Base-by-base conservation (phyloP, 352 stramenopile species). In the Phytophthora palmivora region DNA sequence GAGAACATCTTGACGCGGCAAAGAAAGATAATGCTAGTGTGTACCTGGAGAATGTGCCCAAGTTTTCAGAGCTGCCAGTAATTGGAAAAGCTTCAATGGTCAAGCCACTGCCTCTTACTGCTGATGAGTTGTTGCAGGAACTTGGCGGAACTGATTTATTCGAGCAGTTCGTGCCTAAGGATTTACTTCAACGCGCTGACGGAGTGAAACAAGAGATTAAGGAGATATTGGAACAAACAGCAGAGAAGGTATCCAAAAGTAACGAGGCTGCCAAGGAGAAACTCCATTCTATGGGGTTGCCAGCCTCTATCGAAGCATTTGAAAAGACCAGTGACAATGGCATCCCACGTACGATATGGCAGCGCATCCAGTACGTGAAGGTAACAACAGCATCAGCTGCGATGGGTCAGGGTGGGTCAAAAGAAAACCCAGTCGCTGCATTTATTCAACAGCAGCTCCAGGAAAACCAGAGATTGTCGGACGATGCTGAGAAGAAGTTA, bases 11-110 rank as follows among this genome's bases (percentile, higher is more conserved):
- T 11, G 69, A 77, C 16, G 72, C 58, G 7, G 86, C 86, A 16
- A 76, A 67, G 37, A 93, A 93, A 71, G 86, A 94, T 65, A 94
- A 94, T 67, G 75, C 79, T 24, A 91, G 79, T 42, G 84, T 94
- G 49, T 94, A 94, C 58, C 46, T 92, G 42, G 86, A 92, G 51
- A 91, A 90, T 11, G 70, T 94, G 10, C 85, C 86, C 9, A 72
- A 75, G 33, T 65, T 82, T 33, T 69, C 68, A 10, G 79, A 89
- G 18, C 56, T 94, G 32, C 72, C 77, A 7, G 43, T 61, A 9
- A 71, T 94, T 14, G 76, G 79, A 47, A 89, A 89, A 45, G 84
- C 76, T 32, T 65, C 70, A 11, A 92, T 94, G 82, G 84, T 92
- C 14, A 85, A 82, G 43, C 71, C 83, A 22, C 54, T 87, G 37